Evolutionary conservation across 768 basidiomycete genomes (phyloP).

Genomic region (Tulasnella sp.): DNA sequence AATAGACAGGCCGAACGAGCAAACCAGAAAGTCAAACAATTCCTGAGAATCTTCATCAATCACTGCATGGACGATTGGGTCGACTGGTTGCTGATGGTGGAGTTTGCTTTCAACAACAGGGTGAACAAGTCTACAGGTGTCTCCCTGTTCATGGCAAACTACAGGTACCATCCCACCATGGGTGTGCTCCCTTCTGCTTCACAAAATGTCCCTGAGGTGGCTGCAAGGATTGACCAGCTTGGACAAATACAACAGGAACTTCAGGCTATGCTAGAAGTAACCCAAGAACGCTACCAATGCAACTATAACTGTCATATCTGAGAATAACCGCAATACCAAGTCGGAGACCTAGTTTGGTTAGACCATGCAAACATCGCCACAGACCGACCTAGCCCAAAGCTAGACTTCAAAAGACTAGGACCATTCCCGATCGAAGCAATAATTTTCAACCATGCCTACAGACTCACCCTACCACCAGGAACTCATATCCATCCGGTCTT

Average conservation of each 20-base stretch:
- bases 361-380: neutral
- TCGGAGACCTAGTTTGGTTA: conserved; percentile 11
- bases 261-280: neutral
- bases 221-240: neutral
- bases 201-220: neutral
- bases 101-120: neutral
- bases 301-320: neutral
- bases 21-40: neutral
- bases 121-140: neutral
- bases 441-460: neutral
- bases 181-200: neutral
- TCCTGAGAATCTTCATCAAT: neutral
- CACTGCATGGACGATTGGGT: too few relatives aligned
- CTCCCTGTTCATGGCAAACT: neutral
- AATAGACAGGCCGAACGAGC: neutral
- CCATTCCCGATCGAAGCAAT: neutral
- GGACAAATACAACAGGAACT: neutral
- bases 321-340: neutral
- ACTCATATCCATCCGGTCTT: conserved; percentile 9
- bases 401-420: neutral
- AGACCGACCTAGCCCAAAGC: neutral
- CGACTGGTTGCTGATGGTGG: neutral
- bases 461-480: neutral
- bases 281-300: neutral
- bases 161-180: neutral